Base-by-base conservation (phyloP, 1,284 basidiomycete genomes). In the Athelia sp. region DNA sequence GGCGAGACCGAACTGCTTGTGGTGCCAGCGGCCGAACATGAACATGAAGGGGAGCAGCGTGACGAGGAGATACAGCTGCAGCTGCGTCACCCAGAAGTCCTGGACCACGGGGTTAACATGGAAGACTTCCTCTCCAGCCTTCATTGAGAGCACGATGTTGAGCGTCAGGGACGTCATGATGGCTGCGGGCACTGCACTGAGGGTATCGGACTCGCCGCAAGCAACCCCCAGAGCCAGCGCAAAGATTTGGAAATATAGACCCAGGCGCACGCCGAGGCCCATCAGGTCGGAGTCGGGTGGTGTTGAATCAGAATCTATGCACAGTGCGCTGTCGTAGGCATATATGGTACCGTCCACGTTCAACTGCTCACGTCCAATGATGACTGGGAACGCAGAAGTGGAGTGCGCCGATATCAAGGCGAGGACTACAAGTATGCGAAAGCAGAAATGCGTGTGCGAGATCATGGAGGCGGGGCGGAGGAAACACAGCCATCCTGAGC, bases 121-220 rank as follows among this genome's bases (percentile, higher is more conserved):
- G 43, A 44, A 44, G 10, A 44, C 19, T 9, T 44, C 11, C 17
- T 15, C 8, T 6, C 43, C 22, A 11, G 43, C 43, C 23, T 44
- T 44, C 43, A 44, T 44, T 9, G 43, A 22, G 23, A 44, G 43
- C 10, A 44, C 43, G 43, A 44, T 44, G 17, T 44, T 44, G 43
- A 44, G 43, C 43, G 43, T 44, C 21, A 44, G 43, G 43, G 43
- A 22, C 15, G 43, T 44, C 43, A 44, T 44, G 8, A 44, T 21
- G 8, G 43, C 43, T 22, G 43, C 43, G 23, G 43, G 43, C 15
- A 44, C 22, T n/a, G 43, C 43, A 21, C 10, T 22, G 8, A 44
- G 23, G 9, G 43, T 44, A 23, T 44, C 43, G 23, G 43, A 44
- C 43, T 44, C 8, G 4, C 43, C 43, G 19, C 43, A 44, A 23